Evolutionary conservation across 495 filamentous ascomycete genomes (phyloP), one percentile per base, ranked within the genome.

Genomic region (Elasticomyces elasticus): DNA sequence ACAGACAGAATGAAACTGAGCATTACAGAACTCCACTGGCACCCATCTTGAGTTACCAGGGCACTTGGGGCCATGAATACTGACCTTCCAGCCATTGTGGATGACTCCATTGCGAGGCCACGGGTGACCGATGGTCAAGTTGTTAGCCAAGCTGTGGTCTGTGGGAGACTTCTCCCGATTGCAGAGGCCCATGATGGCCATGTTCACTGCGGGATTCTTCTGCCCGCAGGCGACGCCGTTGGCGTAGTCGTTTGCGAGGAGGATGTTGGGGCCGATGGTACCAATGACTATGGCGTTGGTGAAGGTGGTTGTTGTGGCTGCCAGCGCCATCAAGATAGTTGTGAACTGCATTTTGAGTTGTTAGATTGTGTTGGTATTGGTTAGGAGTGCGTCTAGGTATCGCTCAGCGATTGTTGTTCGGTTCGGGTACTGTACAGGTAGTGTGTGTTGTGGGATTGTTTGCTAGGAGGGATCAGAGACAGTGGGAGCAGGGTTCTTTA

Each of bases 141-240:
- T 27, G 51, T 47, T 41, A 11, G 35, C 20, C 3, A 49, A 5
- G 10, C 33, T 10, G 35, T n/a, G 2, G 5, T 23, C n/a, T n/a
- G n/a, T n/a, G n/a, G n/a, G 45, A 26, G 23, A 23, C 24, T 31
- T 31, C 45, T 28, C n/a, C 24, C 28, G 15, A 23, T 35, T 51
- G 50, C 50, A 52, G 50, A 35, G 31, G 35, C 10, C 23, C 11
- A 42, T 12, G 24, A 52, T 52, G 35, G 38, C 38, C 38, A 44
- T 20, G 38, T 52, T 52, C 19, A 44, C 38, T 12, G 35, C 35
- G 20, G 50, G 38, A 38, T 52, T 52, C 50, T 52, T 52, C 4
- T 4, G 2, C 2, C 50, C 50, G 26, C 50, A 52, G 24, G 35
- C 27, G 20, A 30, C 37, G 22, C 22, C 33, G 50, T 42, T 42